Percentiles rank a stretch among this genome's conserved stretches.
These are phyloP conservation scores for Piloderma croceum DNA, from an alignment of 768 basidiomycete genomes.

Conservation along the genomic window DNA sequence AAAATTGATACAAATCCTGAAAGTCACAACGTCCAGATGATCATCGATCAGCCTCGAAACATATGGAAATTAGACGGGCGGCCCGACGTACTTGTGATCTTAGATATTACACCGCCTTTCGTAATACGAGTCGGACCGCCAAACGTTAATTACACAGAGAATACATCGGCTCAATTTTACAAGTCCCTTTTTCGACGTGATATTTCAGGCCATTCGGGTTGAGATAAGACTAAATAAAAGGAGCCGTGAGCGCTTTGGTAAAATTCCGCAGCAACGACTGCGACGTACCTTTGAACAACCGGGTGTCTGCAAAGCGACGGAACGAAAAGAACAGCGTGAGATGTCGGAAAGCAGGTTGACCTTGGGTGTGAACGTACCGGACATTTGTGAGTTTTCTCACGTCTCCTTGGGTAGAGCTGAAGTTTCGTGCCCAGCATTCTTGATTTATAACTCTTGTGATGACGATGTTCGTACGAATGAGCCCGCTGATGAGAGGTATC, in stretches of 20 bases:
- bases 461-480: slow-evolving; percentile 1
- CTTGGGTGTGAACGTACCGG: slow-evolving; percentile 32
- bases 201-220: slow-evolving; percentile 67
- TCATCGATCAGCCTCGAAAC: too few species aligned
- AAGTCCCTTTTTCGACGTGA: slow-evolving; percentile 62
- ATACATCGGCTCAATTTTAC: slow-evolving; percentile 34
- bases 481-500: neutral
- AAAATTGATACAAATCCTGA: too few species aligned
- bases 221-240: slow-evolving; percentile 42
- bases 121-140: too few species aligned
- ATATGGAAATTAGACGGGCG: too few species aligned
- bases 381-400: slow-evolving; percentile 45
- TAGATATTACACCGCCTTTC: too few species aligned
- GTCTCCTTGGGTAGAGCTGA: slow-evolving; percentile 12
- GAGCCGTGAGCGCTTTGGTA: slow-evolving; percentile 4
- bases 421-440: neutral
- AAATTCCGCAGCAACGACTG: neutral
- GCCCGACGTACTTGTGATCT: too few species aligned
- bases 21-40: too few species aligned
- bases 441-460: slow-evolving; percentile 4
- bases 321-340: too few species aligned
- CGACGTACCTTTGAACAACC: slow-evolving; percentile 51
- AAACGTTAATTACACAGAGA: neutral
- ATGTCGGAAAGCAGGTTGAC: too few species aligned
- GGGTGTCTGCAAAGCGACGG: slow-evolving; percentile 23